Percentiles rank a stretch among this genome's conserved stretches.
Evolutionary conservation across 2,329 filamentous ascomycete species (phyloP).

Genomic region (Lecanoromycetidae sp.): DNA sequence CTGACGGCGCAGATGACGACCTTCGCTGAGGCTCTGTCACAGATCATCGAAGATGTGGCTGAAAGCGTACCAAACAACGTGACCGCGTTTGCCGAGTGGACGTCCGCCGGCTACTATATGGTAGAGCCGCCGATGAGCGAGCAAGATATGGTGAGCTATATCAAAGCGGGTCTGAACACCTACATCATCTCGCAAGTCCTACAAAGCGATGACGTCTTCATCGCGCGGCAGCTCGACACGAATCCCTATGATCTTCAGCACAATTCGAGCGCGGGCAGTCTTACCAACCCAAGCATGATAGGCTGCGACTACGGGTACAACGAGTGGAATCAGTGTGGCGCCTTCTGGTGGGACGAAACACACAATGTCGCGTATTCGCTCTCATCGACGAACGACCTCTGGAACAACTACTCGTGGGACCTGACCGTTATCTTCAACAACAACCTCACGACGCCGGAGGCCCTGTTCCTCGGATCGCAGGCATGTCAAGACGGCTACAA

Average conservation of each 20-base stretch:
- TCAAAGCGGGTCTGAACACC: conserved; percentile 3
- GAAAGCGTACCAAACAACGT: background rate
- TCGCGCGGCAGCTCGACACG: conserved; percentile 9
- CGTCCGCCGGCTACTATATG: background rate
- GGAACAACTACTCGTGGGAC: conserved; percentile 6
- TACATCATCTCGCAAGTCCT: conserved; percentile 9
- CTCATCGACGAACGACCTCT: background rate
- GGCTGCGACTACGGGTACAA: conserved; percentile 5
- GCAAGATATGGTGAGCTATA: background rate
- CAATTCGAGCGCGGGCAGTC: background rate
- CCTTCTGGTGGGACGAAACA: conserved; percentile 6
- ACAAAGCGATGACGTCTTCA: conserved; percentile 7
- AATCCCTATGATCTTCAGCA: conserved; percentile 1
- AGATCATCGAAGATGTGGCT: background rate
- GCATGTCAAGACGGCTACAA: background rate
- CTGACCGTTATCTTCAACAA: conserved; percentile 2
- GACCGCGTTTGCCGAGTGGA: background rate
- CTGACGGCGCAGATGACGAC: background rate
- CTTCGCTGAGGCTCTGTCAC: background rate
- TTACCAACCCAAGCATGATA: background rate
- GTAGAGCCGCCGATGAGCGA: background rate
- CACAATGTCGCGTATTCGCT: conserved; percentile 5
- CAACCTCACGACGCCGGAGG: conserved; percentile 6
- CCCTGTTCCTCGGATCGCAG: conserved; percentile 7
- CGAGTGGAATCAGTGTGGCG: conserved; percentile 6